Evolutionary conservation across 1,139 yeast genomes (phyloP), one percentile per base, ranked within the genome.

Genomic region (Magnusiomyces tetraspermus): DNA sequence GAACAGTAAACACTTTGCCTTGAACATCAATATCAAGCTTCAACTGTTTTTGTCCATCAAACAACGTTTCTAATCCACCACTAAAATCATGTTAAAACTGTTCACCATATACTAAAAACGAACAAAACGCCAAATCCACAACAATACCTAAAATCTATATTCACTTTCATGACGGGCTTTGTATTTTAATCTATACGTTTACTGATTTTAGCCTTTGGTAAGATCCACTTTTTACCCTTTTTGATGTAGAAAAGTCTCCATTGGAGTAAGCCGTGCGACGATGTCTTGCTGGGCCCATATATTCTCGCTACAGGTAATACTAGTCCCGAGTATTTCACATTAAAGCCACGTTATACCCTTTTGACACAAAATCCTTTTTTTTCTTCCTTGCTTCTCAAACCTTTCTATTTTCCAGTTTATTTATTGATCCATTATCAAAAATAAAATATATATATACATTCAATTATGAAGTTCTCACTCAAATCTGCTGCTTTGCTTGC

Each of bases 61-160:
- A 83, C 19, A 83, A 76, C 52, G 77, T 79, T 63, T 85, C 92
- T 44, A 85, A 71, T 0, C 94, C 94, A 22, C 94, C 94, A 13
- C 66, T 59, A 22, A 33, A 22, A 37, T 10, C 15, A 17, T 37
- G 21, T 37, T 37, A 37, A 15, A 10, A 15, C 21, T 30, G 10
- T 30, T 30, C 15, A 10, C 15, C 36, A 10, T 30, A 30, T 15
- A 10, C 10, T 30, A 10, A 30, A n/a, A 37, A 8, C 33, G 33
- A 6, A 28, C 6, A 19, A 15, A 19, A 17, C 6, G 15, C 1
- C 2, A 13, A 10, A 15, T 17, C 3, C n/a, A 54, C 58, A 28
- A 11, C 33, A 8, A 8, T 28, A 28, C 33, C 33, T 28, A 28
- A 28, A 28, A 28, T 28, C 33, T 8, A 28, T 28, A 28, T 28